A percentile compares a stretch with the other conserved stretches of the same genome.
phyloP scores from a whole-genome alignment of 768 basidiomycete genomes.

The Boletellus sp. region DNA sequence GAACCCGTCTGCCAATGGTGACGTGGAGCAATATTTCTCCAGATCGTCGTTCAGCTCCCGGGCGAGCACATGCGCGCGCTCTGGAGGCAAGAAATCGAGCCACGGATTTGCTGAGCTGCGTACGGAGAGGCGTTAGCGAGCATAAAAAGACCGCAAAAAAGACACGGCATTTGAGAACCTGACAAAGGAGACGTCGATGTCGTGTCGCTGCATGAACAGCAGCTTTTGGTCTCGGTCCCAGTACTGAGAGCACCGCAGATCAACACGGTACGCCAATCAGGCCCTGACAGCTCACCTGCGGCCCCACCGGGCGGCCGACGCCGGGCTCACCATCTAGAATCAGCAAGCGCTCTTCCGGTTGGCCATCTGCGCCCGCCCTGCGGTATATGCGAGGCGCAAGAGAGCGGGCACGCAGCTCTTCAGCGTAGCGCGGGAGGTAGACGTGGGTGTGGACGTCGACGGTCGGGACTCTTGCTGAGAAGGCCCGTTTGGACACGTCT shows the following conservation, averaged over 20 bases:
- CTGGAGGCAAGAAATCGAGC: conserved; percentile 79
- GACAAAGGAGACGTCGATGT: conserved; percentile 74
- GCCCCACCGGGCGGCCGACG: conserved; percentile 74
- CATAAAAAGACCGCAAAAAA: conserved; percentile 2
- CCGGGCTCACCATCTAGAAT: conserved; percentile 80
- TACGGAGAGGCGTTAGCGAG: conserved; percentile 14
- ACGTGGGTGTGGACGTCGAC: conserved; percentile 88
- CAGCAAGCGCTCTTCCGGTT: conserved; percentile 62
- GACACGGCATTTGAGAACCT: conserved; percentile 42
- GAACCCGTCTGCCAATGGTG: conserved; percentile 38
- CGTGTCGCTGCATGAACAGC: conserved; percentile 80
- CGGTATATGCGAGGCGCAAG: conserved; percentile 65
- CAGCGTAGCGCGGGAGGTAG: conserved; percentile 76
- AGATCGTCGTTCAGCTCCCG: conserved; percentile 72
- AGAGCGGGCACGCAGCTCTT: conserved; percentile 61
- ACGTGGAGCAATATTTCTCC: conserved; percentile 72
- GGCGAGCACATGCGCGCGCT: conserved; percentile 64
- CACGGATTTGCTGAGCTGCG: conserved; percentile 83
- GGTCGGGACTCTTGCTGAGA: conserved; percentile 36
- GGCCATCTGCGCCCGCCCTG: conserved; percentile 39
- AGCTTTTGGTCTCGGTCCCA: conserved; percentile 79
- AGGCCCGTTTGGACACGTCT: conserved; percentile 17
- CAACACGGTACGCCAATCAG: conserved; percentile 2
- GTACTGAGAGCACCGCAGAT: conserved; percentile 39
- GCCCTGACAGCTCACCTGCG: conserved; percentile 47